These are phyloP conservation scores for Hemerocallis citrina DNA, from an alignment of 106 monocot species.

Conservation along the genomic window DNA sequence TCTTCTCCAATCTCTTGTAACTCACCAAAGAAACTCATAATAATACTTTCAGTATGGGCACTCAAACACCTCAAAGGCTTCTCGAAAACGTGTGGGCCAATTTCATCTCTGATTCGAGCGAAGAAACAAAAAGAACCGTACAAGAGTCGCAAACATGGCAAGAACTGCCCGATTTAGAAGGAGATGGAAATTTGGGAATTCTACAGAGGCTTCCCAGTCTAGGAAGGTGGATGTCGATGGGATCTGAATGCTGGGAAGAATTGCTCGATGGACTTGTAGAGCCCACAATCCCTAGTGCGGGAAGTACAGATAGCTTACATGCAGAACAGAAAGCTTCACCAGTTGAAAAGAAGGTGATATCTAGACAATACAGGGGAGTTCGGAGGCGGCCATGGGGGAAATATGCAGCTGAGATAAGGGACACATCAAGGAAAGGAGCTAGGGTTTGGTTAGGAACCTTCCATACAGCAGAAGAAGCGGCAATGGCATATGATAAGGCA, in stretches of 20 bases:
- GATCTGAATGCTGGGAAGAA: slow-evolving; percentile 34
- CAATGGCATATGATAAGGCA: slow-evolving; percentile 38
- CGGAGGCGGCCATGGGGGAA: slow-evolving; percentile 40
- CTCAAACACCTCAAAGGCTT: slow-evolving; percentile 7
- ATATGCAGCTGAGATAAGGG: slow-evolving; percentile 45
- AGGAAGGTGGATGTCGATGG: slow-evolving; percentile 41
- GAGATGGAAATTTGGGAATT: not conserved
- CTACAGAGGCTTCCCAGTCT: slow-evolving; percentile 35
- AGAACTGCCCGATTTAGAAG: slow-evolving; percentile 5
- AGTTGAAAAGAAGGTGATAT: not conserved
- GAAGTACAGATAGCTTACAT: not conserved
- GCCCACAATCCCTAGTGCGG: not conserved
- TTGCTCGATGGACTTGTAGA: slow-evolving; percentile 13
- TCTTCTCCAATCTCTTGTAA: not conserved
- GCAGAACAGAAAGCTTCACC: not conserved
- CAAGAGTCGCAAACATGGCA: not conserved
- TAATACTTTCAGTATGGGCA: slow-evolving; percentile 12
- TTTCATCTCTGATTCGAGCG: slow-evolving; percentile 19
- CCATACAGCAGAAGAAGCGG: slow-evolving; percentile 39
- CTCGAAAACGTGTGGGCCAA: slow-evolving; percentile 35
- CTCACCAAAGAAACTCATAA: not conserved
- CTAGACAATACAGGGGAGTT: slow-evolving; percentile 26
- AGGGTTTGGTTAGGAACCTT: slow-evolving; percentile 43
- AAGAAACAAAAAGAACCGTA: slow-evolving; percentile 1
- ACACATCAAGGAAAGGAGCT: slow-evolving; percentile 25